Percentiles rank a stretch among this genome's conserved stretches.
phyloP scores from a whole-genome alignment of 2,329 filamentous ascomycete species.

The Ophiocordyceps polyrhachis-furcata region DNA sequence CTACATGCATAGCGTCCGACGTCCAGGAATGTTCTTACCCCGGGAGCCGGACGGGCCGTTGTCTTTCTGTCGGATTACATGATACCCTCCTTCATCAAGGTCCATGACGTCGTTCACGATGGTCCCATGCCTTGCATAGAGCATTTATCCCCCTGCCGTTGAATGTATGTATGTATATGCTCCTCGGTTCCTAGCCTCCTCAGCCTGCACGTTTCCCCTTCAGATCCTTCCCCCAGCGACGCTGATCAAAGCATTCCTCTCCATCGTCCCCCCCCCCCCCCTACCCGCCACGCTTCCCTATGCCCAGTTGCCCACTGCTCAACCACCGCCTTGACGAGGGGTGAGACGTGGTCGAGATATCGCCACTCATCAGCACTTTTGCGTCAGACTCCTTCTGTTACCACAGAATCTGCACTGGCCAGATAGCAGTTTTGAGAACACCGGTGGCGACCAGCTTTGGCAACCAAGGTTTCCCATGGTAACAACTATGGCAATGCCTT shows the following conservation, averaged over 20 bases:
- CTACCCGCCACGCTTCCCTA: not conserved
- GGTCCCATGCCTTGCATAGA: too few species aligned
- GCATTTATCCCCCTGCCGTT: not conserved
- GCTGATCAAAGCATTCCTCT: not conserved
- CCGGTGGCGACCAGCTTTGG: not conserved
- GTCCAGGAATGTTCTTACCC: too few species aligned
- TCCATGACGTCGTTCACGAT: too few species aligned
- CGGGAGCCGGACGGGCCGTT: too few species aligned
- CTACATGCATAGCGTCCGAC: too few species aligned
- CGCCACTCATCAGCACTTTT: not conserved
- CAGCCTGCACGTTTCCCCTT: too few species aligned
- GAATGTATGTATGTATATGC: too few species aligned
- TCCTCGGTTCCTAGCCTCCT: not conserved
- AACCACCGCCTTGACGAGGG: not conserved
- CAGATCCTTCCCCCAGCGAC: not conserved
- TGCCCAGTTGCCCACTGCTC: not conserved
- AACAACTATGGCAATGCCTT: not conserved
- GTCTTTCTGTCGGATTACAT: too few species aligned
- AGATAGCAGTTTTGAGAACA: not conserved
- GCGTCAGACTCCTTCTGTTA: not conserved
- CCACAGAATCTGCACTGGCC: not conserved
- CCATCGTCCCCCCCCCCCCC: too few species aligned
- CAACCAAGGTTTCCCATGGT: not conserved
- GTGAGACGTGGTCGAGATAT: not conserved
- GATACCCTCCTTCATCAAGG: too few species aligned